phyloP scores from a whole-genome alignment of 768 basidiomycete genomes.

The Macrolepiota albuminosa region DNA sequence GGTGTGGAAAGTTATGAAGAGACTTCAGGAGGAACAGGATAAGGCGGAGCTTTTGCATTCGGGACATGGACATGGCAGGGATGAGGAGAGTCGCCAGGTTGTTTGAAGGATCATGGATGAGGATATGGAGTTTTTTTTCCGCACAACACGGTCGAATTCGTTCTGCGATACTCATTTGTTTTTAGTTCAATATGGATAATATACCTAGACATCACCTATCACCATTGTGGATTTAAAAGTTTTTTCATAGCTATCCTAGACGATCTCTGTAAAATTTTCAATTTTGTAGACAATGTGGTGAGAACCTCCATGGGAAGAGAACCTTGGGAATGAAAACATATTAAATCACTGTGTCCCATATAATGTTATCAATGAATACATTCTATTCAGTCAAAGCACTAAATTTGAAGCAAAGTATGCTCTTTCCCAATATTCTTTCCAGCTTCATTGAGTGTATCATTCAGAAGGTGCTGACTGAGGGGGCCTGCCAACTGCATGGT shows the following conservation, averaged over 20 bases:
- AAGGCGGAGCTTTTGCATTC: conserved; percentile 10
- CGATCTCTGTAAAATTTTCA: neutral
- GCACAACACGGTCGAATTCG: neutral
- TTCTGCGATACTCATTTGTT: neutral
- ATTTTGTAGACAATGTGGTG: too few species aligned
- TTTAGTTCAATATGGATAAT: neutral
- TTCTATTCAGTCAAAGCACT: too few species aligned
- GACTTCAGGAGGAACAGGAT: conserved; percentile 45
- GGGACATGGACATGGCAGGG: conserved; percentile 1
- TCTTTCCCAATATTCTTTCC: too few species aligned
- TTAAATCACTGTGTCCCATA: too few species aligned
- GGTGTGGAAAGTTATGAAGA: conserved; percentile 53
- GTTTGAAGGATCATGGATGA: neutral
- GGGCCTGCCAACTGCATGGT: too few species aligned
- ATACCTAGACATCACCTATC: neutral
- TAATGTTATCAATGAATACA: too few species aligned
- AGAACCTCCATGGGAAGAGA: too few species aligned
- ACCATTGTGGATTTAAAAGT: neutral
- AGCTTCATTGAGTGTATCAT: too few species aligned
- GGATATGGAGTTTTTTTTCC: neutral
- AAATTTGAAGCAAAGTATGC: too few species aligned
- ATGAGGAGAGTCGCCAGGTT: neutral
- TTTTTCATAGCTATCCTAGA: neutral
- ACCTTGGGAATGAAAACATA: too few species aligned
- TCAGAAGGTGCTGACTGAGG: too few species aligned